Evolutionary conservation across 1,284 basidiomycete genomes (phyloP).

Genomic region (Exobasidium cylindrosporum): DNA sequence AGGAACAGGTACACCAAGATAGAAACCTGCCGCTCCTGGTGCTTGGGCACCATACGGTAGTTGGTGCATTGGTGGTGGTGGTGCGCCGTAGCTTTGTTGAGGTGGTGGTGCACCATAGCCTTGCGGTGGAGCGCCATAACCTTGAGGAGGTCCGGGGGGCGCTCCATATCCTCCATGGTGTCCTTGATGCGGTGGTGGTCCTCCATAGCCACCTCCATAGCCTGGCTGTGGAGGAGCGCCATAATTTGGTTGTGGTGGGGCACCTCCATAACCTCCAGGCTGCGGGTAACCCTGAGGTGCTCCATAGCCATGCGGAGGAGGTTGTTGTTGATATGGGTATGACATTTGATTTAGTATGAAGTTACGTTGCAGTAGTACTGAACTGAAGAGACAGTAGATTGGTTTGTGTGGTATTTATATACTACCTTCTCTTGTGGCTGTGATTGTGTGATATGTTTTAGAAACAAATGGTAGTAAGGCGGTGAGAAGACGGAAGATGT

Average conservation of each 20-base stretch:
- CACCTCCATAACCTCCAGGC: conserved; percentile 17
- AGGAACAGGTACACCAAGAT: conserved; percentile 43
- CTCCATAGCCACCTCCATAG: conserved; percentile 24
- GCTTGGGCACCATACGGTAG: not conserved
- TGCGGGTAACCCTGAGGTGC: conserved; percentile 12
- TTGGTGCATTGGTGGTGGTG: conserved; percentile 4
- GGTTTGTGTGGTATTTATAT: no score
- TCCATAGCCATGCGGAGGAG: conserved; percentile 29
- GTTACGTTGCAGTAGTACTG: no score
- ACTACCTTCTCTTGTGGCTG: no score
- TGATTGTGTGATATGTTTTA: not conserved
- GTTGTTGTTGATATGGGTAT: conserved; percentile 7
- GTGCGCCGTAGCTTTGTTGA: conserved; percentile 1
- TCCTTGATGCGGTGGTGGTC: conserved; percentile 24
- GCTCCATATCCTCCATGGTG: conserved; percentile 8
- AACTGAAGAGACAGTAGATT: no score
- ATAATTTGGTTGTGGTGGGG: conserved; percentile 21
- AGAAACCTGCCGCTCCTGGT: conserved; percentile 17
- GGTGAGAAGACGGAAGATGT: conserved; percentile 9
- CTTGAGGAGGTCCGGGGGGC: conserved; percentile 11
- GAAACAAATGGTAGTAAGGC: not conserved
- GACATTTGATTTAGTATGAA: no score
- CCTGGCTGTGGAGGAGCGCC: conserved; percentile 22
- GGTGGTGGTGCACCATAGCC: conserved; percentile 13
- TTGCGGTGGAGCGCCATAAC: conserved; percentile 12